Base-by-base conservation (phyloP, 768 basidiomycete genomes). In the Suillus alpinus region DNA sequence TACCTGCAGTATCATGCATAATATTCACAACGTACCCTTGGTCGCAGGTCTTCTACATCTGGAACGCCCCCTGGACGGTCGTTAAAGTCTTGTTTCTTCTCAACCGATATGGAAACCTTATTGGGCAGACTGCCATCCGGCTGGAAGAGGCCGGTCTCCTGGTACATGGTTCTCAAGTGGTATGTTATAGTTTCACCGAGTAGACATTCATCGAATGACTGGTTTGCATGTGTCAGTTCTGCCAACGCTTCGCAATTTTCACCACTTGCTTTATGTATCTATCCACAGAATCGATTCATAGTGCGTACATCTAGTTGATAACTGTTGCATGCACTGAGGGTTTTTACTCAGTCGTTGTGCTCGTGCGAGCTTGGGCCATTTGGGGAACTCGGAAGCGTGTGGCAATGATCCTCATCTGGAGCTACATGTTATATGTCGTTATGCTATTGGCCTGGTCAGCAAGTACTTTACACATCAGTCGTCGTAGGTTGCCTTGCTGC, bases 91-190 rank as follows among this genome's bases (percentile, higher is more conserved):
- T 63, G 36, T 68, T 67, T 56, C 53, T 68, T 16, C 20, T 65
- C 55, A 66, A 62, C 29, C 66, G 66, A 7, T 67, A 67, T 18
- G 59, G 59, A 0, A 67, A 57, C 32, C 34, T 71, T 52, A 44
- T 65, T 0, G 65, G 67, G 26, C 69, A 71, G 39, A 59, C 62
- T 13, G 16, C 58, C 32, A 43, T 65, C 2, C 39, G 49, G 10
- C 20, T 63, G 20, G 46, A 55, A 37, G 60, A 58, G 50, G 34
- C 36, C 44, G 60, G 59, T 10, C 26, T 29, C 20, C 14, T 63
- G 4, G 34, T 34, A 8, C 12, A 64, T 14, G n/a, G 52, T 44
- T 52, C 58, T 23, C 18, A 23, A 9, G 18, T 34, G n/a, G 62
- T 66, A 36, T 10, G 61, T 8, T 37, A 6, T 9, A 13, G 41